Evolutionary conservation across 2,329 filamentous ascomycete genomes (phyloP).

Genomic region (Penicillium sp.): DNA sequence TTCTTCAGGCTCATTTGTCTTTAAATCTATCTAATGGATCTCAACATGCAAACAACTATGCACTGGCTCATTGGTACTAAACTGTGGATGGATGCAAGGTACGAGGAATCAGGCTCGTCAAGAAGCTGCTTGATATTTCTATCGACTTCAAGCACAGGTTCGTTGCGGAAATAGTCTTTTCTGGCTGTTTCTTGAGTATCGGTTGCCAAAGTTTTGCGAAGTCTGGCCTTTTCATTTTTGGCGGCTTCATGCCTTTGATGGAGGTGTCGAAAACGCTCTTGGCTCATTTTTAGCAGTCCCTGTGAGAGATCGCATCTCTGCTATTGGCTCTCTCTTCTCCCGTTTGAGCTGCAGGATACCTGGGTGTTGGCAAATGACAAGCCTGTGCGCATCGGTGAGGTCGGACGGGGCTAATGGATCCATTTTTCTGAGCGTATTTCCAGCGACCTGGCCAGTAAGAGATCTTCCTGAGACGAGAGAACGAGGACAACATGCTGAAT

Average conservation of each 20-base stretch:
- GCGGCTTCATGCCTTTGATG: slow-evolving; percentile 26
- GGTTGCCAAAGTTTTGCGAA: slow-evolving; percentile 26
- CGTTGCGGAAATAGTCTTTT: slow-evolving; percentile 32
- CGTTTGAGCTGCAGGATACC: slow-evolving; percentile 26
- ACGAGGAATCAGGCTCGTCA: slow-evolving; percentile 21
- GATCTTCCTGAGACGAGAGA: slow-evolving; percentile 27
- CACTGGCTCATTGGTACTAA: too few relatives aligned
- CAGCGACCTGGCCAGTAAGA: slow-evolving; percentile 23
- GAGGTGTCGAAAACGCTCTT: slow-evolving; percentile 24
- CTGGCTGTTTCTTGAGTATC: slow-evolving; percentile 26
- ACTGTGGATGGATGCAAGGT: too few relatives aligned
- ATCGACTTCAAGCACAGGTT: slow-evolving; percentile 29
- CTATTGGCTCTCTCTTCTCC: slow-evolving; percentile 31
- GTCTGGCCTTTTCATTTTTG: slow-evolving; percentile 24
- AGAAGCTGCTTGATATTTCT: slow-evolving; percentile 33
- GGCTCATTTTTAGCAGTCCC: slow-evolving; percentile 25
- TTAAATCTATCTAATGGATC: too few relatives aligned
- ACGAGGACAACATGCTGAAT: slow-evolving; percentile 34
- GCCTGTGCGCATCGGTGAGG: slow-evolving; percentile 24
- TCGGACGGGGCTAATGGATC: slow-evolving; percentile 25
- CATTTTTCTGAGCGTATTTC: slow-evolving; percentile 33
- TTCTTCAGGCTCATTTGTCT: too few relatives aligned
- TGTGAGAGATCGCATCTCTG: slow-evolving; percentile 31
- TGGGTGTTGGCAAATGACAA: slow-evolving; percentile 24
- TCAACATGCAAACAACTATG: too few relatives aligned